phyloP scores from a whole-genome alignment of 257 asterid species.

The Nicotiana noctiflora region DNA sequence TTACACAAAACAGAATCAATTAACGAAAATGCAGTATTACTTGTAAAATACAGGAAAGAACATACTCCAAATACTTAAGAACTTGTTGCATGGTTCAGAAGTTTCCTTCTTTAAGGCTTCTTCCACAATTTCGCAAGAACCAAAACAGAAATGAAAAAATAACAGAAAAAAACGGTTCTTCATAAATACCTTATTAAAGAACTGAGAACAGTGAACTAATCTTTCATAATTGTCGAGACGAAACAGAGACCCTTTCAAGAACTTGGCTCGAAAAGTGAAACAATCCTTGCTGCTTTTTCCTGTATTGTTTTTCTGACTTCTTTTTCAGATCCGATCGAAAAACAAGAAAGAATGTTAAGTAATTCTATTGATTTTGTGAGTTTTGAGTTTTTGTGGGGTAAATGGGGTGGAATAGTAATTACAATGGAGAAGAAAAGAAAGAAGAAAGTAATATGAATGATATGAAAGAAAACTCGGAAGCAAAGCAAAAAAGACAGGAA shows the following conservation, averaged over 20 bases:
- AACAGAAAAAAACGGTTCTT: constrained; percentile 1
- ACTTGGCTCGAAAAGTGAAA: constrained; percentile 16
- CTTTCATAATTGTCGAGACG: constrained; percentile 19
- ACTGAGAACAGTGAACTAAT: constrained; percentile 18
- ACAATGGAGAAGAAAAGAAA: background rate
- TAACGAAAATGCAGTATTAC: background rate
- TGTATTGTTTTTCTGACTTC: too few species aligned
- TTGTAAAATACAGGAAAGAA: background rate
- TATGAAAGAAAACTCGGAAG: constrained; percentile 4
- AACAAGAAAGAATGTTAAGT: constrained; percentile 6
- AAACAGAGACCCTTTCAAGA: constrained; percentile 14
- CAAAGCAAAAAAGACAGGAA: constrained; percentile 3
- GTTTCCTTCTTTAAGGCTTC: background rate
- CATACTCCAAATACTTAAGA: background rate
- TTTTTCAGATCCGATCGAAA: constrained; percentile 38
- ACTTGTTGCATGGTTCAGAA: constrained; percentile 1
- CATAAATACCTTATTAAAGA: constrained; percentile 28
- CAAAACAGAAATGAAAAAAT: background rate
- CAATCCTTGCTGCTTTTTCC: constrained; percentile 20
- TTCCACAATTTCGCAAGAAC: background rate
- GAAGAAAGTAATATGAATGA: constrained; percentile 4
- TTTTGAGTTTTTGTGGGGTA: background rate
- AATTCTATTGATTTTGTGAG: constrained; percentile 4
- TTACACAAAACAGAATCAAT: background rate
- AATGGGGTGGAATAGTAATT: background rate